These are phyloP conservation scores for Candida succiphila DNA, from an alignment of 805 yeast species.

Conservation along the genomic window DNA sequence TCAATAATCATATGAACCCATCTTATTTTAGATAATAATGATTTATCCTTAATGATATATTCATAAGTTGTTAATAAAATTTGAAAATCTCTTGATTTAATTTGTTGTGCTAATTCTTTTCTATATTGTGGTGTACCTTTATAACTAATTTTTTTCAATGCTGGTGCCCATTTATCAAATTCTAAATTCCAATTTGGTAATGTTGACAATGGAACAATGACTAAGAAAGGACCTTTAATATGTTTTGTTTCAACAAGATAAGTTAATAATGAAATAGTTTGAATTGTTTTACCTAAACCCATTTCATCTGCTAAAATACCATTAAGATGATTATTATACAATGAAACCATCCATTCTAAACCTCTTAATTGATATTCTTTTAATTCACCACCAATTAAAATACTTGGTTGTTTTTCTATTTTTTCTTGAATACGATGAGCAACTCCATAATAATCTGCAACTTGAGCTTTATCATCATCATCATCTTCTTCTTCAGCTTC, in stretches of 20 bases:
- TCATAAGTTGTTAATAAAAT: conserved; percentile 76
- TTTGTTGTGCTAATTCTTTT: conserved; percentile 52
- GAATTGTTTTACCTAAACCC: conserved; percentile 64
- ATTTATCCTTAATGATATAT: conserved; percentile 70
- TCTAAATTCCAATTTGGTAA: conserved; percentile 80
- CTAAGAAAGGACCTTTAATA: conserved; percentile 60
- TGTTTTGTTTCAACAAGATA: conserved; percentile 61
- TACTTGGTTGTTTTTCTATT: conserved; percentile 53
- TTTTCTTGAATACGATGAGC: conserved; percentile 70
- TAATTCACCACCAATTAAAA: conserved; percentile 67
- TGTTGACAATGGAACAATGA: conserved; percentile 77
- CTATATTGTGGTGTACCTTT: conserved; percentile 73
- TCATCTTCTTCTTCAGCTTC: conserved; percentile 22
- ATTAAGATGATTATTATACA: conserved; percentile 49
- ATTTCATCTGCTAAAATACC: conserved; percentile 61
- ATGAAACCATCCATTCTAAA: conserved; percentile 58
- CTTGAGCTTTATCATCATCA: conserved; percentile 49
- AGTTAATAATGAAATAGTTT: conserved; percentile 68
- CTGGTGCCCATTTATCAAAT: conserved; percentile 87
- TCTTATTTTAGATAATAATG: conserved; percentile 53
- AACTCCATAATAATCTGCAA: conserved; percentile 71
- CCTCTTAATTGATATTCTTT: conserved; percentile 69
- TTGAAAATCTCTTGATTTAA: conserved; percentile 61
- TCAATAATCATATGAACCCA: conserved; percentile 87
- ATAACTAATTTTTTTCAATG: conserved; percentile 58